Conservation (phyloP, 2,329 filamentous ascomycete genomes). For the Ceratocystiopsis sp. region DNA sequence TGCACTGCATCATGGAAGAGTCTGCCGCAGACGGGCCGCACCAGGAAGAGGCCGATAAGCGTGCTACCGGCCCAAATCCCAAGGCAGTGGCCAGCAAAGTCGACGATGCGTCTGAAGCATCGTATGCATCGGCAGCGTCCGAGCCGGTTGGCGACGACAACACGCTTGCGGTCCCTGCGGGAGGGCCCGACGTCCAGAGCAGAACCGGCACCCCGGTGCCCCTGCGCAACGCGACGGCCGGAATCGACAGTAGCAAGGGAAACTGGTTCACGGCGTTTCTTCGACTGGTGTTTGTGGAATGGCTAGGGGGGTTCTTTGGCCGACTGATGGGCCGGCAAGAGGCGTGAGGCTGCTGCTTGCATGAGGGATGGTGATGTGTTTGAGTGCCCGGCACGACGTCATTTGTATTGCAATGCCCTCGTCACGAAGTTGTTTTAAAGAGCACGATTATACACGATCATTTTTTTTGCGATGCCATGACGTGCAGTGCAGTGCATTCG, state of each 20-base stretch:
- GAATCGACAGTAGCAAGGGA: conserved; percentile 10
- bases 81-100: not conserved
- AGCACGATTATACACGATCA: too few species aligned
- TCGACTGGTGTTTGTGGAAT: conserved; percentile 20
- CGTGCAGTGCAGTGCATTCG: too few species aligned
- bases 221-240: conserved; percentile 5
- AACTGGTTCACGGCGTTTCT: conserved; percentile 20
- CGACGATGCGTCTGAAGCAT: not conserved
- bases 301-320: conserved; percentile 20
- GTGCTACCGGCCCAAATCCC: not conserved
- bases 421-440: too few species aligned
- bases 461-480: too few species aligned
- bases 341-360: too few species aligned
- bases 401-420: too few species aligned
- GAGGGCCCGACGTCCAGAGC: conserved; percentile 3
- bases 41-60: too few species aligned
- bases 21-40: conserved; percentile 3
- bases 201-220: conserved; percentile 8
- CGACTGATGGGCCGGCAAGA: conserved; percentile 2
- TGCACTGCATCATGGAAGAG: conserved; percentile 30
- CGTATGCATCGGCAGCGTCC: too few species aligned
- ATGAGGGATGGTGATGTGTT: too few species aligned
- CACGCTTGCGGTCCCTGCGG: too few species aligned
- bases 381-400: too few species aligned
- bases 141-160: too few species aligned